phyloP scores from a whole-genome alignment of 176 grass and related monocot species.

The Lolium perenne region DNA sequence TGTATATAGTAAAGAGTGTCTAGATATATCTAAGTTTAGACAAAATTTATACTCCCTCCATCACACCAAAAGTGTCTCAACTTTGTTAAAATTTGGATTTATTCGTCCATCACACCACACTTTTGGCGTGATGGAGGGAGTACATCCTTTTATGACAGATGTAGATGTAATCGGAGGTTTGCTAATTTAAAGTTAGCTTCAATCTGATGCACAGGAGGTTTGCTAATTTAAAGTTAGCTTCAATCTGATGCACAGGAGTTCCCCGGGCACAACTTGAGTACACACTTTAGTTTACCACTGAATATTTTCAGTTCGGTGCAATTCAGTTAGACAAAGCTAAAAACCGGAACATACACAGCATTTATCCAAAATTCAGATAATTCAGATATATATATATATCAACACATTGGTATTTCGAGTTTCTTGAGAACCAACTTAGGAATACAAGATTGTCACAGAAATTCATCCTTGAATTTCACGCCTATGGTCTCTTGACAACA shows the following conservation, averaged over 20 bases:
- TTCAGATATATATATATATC: background rate
- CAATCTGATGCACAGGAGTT: background rate
- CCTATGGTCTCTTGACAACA: background rate
- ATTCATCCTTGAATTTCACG: conserved; percentile 57
- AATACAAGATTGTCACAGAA: conserved; percentile 35
- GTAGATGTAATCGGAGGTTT: too few relatives aligned
- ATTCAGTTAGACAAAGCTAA: background rate
- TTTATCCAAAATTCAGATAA: background rate
- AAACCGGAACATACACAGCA: background rate
- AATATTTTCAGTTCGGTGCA: background rate
- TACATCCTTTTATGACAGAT: too few relatives aligned
- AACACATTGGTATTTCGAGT: conserved; percentile 25
- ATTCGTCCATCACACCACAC: too few relatives aligned
- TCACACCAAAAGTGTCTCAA: too few relatives aligned
- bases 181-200: too few relatives aligned
- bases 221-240: too few relatives aligned
- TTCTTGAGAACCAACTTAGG: conserved; percentile 2
- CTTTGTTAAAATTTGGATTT: too few relatives aligned
- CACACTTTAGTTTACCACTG: background rate
- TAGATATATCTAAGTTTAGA: too few relatives aligned
- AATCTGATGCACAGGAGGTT: too few relatives aligned
- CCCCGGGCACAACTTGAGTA: background rate
- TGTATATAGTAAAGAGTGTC: too few relatives aligned
- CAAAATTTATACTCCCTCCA: too few relatives aligned
- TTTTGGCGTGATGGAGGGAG: too few relatives aligned